Base-by-base conservation (phyloP, 2,329 filamentous ascomycete species). In the Fusarium begoniae region DNA sequence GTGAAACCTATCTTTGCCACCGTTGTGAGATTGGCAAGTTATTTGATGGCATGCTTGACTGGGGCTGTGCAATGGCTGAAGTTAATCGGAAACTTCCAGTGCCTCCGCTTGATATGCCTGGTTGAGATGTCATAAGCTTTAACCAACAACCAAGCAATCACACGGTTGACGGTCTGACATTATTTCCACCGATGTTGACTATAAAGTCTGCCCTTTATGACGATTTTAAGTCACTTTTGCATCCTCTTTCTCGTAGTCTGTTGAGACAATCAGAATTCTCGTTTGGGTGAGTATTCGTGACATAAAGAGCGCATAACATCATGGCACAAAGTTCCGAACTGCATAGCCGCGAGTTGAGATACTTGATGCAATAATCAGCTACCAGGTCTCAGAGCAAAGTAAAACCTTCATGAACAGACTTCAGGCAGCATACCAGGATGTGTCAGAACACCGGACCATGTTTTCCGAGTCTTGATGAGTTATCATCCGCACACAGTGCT, bases 141-240 rank as follows among this genome's bases (percentile, higher is more conserved):
- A n/a, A n/a, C n/a, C n/a, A n/a, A n/a, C 13, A 22, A 28, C 22
- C 13, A 15, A 17, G 18, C 12, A 2, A 17, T 9, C 7, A 18
- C 1, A 30, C 4, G 7, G 3, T 13, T 17, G 28, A 17, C 10
- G 7, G 5, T 18, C 10, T n/a, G 7, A 13, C 5, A 18, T n/a
- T 17, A 12, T 4, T 30, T 30, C 10, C 4, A 22, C 28, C 3
- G 3, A 12, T n/a, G 14, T 6, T 17, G 3, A 11, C 8, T 30
- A 17, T 4, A 15, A n/a, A 5, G n/a, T 18, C 5, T 8, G 5
- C 15, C 8, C 9, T 17, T 6, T 8, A 2, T 8, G 7, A 7
- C 1, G 4, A 30, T n/a, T 22, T 4, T 3, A 12, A 12, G 4
- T 6, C 11, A 4, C 1, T n/a, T 17, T 8, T 6, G 3, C 14